These are phyloP conservation scores for Brasilioporus rufonigricans DNA, from an alignment of 768 basidiomycete species.

Conservation along the genomic window DNA sequence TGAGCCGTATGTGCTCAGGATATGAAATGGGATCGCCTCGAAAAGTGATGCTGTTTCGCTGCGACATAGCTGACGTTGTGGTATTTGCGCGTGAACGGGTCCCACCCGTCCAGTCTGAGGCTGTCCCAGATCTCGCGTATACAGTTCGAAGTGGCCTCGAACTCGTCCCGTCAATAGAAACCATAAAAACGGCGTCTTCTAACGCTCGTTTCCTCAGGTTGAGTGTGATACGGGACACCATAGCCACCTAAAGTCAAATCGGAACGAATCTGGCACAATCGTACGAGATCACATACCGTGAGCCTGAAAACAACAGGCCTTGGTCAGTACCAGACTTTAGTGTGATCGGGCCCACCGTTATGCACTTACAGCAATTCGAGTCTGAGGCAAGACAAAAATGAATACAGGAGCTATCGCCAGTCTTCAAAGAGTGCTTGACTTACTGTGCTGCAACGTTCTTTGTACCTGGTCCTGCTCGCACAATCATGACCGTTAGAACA, in stretches of 20 bases:
- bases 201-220: constrained; percentile 35
- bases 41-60: no score
- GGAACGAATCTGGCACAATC: background rate
- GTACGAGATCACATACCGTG: constrained; percentile 9
- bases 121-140: no score
- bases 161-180: no score
- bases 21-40: no score
- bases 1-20: no score
- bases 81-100: no score
- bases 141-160: no score
- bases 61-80: no score
- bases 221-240: no score
- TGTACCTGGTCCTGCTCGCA: constrained; percentile 25
- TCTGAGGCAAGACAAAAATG: constrained; percentile 11
- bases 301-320: no score
- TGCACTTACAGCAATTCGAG: constrained; percentile 40
- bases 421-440: background rate
- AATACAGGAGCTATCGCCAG: background rate
- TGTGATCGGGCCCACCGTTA: background rate
- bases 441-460: constrained; percentile 39
- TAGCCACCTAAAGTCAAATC: constrained; percentile 38
- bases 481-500: constrained; percentile 39
- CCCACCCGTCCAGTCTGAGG: no score
- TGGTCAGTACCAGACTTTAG: constrained; percentile 32
- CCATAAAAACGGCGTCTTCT: background rate